phyloP scores from a whole-genome alignment of 768 basidiomycete genomes.

The Tylopilus vinaceipallidus region DNA sequence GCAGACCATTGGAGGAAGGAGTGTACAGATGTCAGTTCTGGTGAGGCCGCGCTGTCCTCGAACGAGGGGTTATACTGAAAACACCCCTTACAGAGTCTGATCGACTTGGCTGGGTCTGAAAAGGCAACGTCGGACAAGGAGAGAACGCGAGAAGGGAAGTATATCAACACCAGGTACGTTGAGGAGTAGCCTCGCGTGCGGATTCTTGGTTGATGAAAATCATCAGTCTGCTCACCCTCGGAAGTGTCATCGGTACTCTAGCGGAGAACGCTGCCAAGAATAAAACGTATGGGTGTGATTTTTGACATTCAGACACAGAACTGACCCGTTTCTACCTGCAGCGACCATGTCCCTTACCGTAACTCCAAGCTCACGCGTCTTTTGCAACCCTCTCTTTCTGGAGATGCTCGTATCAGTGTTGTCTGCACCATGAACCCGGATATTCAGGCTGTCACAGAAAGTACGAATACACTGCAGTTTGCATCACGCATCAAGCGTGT shows the following conservation, averaged over 20 bases:
- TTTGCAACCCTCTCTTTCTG: constrained; percentile 91
- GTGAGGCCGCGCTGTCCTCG: constrained; percentile 34
- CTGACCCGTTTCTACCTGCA: constrained; percentile 19
- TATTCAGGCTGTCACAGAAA: constrained; percentile 72
- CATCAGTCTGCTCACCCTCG: constrained; percentile 81
- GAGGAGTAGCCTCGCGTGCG: neutral
- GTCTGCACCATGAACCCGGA: constrained; percentile 96
- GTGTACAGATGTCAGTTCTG: constrained; percentile 75
- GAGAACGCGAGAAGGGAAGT: constrained; percentile 92
- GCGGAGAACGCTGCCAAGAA: constrained; percentile 82
- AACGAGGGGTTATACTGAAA: neutral
- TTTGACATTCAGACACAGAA: neutral
- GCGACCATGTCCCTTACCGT: constrained; percentile 91
- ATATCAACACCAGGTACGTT: constrained; percentile 84
- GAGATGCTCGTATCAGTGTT: constrained; percentile 94
- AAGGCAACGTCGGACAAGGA: constrained; percentile 96
- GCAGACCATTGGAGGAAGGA: constrained; percentile 76
- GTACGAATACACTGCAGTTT: constrained; percentile 85
- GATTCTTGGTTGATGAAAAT: neutral
- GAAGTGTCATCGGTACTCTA: constrained; percentile 88
- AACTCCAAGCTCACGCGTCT: constrained; percentile 95
- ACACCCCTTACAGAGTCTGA: constrained; percentile 60
- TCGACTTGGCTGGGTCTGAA: constrained; percentile 96
- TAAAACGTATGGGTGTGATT: constrained; percentile 49
- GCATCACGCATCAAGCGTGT: constrained; percentile 91